Evolutionary conservation across 2,329 filamentous ascomycete genomes (phyloP).

Genomic region (Talaromyces sp.): DNA sequence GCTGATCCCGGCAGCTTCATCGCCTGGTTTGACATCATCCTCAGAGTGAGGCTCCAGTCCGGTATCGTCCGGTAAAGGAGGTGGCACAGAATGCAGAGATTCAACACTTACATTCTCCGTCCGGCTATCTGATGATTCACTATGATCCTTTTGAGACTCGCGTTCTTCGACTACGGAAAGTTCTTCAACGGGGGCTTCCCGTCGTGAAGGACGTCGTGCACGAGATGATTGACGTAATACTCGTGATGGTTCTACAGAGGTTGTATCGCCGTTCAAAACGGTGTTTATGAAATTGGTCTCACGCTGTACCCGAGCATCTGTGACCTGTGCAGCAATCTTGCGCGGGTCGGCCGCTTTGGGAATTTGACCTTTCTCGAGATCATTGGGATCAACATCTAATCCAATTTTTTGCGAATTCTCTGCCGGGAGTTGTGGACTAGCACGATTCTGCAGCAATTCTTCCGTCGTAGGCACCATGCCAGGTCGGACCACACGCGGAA

Average conservation of each 20-base stretch:
- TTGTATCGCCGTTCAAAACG: conserved; percentile 31
- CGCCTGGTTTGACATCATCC: conserved; percentile 17
- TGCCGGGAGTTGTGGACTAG: conserved; percentile 33
- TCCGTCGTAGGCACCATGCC: conserved; percentile 53
- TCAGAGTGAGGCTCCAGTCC: conserved; percentile 18
- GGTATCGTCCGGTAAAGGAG: conserved; percentile 24
- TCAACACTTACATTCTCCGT: conserved; percentile 24
- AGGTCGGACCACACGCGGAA: conserved; percentile 54
- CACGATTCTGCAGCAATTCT: conserved; percentile 35
- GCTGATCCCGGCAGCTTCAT: conserved; percentile 19
- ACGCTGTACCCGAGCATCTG: conserved; percentile 43
- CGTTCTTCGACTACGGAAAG: conserved; percentile 29
- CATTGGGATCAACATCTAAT: conserved; percentile 42
- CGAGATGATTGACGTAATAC: conserved; percentile 27
- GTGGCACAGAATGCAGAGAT: conserved; percentile 25
- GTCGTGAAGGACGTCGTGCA: conserved; percentile 25
- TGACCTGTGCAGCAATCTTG: conserved; percentile 47
- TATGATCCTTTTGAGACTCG: conserved; percentile 22
- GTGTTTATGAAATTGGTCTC: conserved; percentile 43
- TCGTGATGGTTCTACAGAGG: conserved; percentile 21
- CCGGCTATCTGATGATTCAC: conserved; percentile 1
- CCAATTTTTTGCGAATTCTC: conserved; percentile 36
- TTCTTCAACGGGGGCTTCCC: conserved; percentile 23
- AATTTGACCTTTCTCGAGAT: conserved; percentile 46
- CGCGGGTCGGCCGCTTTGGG: conserved; percentile 38